A percentile compares a stretch with the other conserved stretches of the same genome.
These are phyloP conservation scores for Alternaria panax DNA, from an alignment of 2,329 filamentous ascomycete species.

Conservation along the genomic window DNA sequence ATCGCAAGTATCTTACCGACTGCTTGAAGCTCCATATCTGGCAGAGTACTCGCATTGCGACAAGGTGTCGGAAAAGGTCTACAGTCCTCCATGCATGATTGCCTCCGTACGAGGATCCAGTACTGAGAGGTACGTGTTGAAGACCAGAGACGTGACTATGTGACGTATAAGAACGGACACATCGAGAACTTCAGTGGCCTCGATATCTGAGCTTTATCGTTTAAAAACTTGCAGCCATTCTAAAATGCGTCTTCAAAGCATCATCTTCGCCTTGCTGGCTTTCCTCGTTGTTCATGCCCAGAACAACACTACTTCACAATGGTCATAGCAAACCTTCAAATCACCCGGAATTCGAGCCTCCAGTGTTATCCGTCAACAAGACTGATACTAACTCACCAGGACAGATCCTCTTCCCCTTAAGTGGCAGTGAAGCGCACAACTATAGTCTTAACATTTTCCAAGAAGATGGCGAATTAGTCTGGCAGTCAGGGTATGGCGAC, in stretches of 20 bases:
- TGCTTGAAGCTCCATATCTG: neutral
- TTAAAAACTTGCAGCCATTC: neutral
- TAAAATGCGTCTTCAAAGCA: neutral
- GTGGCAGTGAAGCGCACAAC: slow-evolving; percentile 10
- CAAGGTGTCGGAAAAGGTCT: slow-evolving; percentile 2
- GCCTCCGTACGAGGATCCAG: neutral
- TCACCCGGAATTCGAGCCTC: slow-evolving; percentile 14
- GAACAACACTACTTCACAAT: neutral
- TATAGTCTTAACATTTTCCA: slow-evolving; percentile 14
- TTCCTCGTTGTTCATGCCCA: neutral
- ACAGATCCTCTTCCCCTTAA: slow-evolving; percentile 12
- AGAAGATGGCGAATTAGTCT: slow-evolving; percentile 5
- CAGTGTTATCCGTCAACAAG: slow-evolving; percentile 9
- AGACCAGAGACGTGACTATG: neutral
- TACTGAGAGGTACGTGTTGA: neutral
- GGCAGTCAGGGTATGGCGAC: slow-evolving; percentile 1
- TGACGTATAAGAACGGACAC: neutral
- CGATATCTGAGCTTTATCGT: neutral
- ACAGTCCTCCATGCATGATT: neutral
- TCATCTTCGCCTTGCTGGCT: neutral
- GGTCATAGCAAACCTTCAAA: slow-evolving; percentile 19
- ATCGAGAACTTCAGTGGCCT: neutral
- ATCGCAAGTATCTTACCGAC: neutral
- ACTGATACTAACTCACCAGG: slow-evolving; percentile 5
- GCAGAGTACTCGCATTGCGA: neutral